Evolutionary conservation across 257 asterid species (phyloP), one percentile per base, ranked within the genome.

Genomic region (Scutellaria minor): DNA sequence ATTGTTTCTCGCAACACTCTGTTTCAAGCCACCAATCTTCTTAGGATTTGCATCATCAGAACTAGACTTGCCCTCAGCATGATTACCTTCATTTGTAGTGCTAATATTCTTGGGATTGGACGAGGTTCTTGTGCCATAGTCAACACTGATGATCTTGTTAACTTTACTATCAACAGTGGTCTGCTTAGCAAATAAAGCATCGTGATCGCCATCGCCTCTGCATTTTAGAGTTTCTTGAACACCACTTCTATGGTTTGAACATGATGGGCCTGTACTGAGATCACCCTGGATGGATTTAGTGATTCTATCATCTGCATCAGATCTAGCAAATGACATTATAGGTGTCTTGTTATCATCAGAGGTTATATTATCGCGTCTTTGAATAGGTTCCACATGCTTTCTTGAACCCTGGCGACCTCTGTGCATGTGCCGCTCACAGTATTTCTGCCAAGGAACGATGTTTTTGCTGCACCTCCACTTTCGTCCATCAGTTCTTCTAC

Each of bases 331-430:
- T 40, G 83, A 68, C 63, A 15, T 9, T 9, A 22, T 27, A 18
- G 80, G 73, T 44, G 72, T 37, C 50, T 44, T 35, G 20, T 5
- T 42, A 18, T 6, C 68, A 55, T 41, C 64, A 1, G 62, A 44
- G 52, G 64, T 42, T 68, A 40, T 44, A 18, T 39, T 73, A 53
- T 56, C 57, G 13, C 71, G 46, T 54, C 50, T 72, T 7, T 67
- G 60, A 41, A 76, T 67, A 67, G 74, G 70, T 85, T 90, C 95
- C 95, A 86, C 96, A 78, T 18, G 91, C 95, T 86, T 88, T 88
- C 93, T 88, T 88, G 93, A 86, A 86, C 91, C 82, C 18, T 64
- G 80, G 12, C 87, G 81, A n/a, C 96, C 96, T 72, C 96, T 74
- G 78, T 88, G 86, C 93, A 88, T 78, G 75, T 90, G 97, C 53